Percentiles rank a stretch among this genome's conserved stretches.
These are phyloP conservation scores for Viridothelium virens DNA, from an alignment of 495 filamentous ascomycete species.

Conservation along the genomic window DNA sequence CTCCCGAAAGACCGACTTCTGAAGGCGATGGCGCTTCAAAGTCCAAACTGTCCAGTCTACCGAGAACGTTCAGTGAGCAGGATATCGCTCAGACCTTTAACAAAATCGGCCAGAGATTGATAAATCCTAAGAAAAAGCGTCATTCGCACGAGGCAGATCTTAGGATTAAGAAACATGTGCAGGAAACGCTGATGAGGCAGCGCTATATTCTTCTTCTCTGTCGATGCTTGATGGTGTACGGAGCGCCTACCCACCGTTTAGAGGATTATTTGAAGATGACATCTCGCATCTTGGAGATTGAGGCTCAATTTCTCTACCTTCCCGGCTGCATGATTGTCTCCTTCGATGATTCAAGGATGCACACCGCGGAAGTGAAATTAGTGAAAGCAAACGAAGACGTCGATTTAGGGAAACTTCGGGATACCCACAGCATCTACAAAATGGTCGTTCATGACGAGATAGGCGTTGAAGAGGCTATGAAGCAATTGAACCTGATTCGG, in stretches of 20 bases:
- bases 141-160: background rate
- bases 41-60: background rate
- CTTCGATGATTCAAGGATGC: slow-evolving; percentile 13
- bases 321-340: slow-evolving; percentile 19
- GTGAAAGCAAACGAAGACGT: slow-evolving; percentile 3
- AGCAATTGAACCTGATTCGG: background rate
- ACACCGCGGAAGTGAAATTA: slow-evolving; percentile 13
- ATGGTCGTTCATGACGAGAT: slow-evolving; percentile 14
- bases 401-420: slow-evolving; percentile 12
- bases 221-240: slow-evolving; percentile 10
- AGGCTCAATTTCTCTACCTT: slow-evolving; percentile 16
- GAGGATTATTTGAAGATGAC: slow-evolving; percentile 6
- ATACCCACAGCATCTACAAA: slow-evolving; percentile 15
- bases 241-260: slow-evolving; percentile 21
- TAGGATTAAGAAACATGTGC: background rate
- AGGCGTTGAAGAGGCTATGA: background rate
- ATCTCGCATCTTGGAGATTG: slow-evolving; percentile 9
- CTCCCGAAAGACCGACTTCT: background rate
- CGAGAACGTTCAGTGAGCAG: background rate
- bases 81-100: background rate
- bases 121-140: background rate
- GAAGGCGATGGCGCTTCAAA: background rate
- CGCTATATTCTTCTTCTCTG: slow-evolving; percentile 1
- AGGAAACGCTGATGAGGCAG: background rate
- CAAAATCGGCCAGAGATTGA: background rate